A percentile compares a stretch with the other conserved stretches of the same genome.
phyloP scores from a whole-genome alignment of 768 basidiomycete genomes.

The Mycena galericulata region DNA sequence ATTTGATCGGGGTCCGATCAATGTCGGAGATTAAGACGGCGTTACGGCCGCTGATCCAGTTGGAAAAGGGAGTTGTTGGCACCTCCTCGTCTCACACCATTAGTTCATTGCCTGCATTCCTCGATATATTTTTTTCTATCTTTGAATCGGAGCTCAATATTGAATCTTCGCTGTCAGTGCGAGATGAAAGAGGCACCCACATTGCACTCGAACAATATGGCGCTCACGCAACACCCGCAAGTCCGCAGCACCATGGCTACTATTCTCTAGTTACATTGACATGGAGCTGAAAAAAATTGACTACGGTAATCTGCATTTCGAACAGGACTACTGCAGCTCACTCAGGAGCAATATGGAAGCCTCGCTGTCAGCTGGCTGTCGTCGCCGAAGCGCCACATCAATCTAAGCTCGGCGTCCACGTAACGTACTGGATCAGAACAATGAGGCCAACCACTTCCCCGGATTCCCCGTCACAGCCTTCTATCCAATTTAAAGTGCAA shows the following conservation, averaged over 20 bases:
- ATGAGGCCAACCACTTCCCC: too few species aligned
- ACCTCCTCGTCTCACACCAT: background rate
- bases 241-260: background rate
- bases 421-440: too few species aligned
- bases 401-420: too few species aligned
- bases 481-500: too few species aligned
- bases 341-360: too few species aligned
- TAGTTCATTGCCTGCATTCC: conserved; percentile 1
- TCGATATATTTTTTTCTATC: too few species aligned
- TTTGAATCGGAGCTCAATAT: too few species aligned
- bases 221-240: background rate
- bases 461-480: too few species aligned
- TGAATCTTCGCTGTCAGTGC: too few species aligned
- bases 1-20: conserved; percentile 4
- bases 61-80: background rate
- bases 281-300: background rate
- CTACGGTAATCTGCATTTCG: background rate
- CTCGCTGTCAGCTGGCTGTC: conserved; percentile 2
- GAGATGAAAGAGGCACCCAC: background rate
- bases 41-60: background rate
- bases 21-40: conserved; percentile 8
- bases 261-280: too few species aligned
- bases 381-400: too few species aligned
- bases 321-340: background rate
- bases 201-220: background rate